Conservation (phyloP, 352 stramenopile species). For the Phytophthora aleatoria region DNA sequence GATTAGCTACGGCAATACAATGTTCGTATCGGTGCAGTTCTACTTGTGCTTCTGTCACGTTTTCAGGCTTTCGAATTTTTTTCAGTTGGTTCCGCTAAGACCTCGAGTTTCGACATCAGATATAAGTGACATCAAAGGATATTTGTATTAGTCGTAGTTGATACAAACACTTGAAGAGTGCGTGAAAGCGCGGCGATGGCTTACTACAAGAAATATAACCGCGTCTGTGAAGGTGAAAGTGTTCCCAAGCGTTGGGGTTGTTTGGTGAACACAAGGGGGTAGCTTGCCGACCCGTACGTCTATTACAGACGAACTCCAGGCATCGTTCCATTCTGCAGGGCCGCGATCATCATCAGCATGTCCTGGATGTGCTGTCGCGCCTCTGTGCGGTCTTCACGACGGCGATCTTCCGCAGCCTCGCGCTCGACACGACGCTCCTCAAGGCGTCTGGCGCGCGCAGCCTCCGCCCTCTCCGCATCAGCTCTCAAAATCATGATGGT, state of each 20-base stretch:
- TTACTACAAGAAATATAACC: too few relatives aligned
- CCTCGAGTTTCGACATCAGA: too few relatives aligned
- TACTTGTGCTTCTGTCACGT: background rate
- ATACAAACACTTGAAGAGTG: too few relatives aligned
- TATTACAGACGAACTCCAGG: background rate
- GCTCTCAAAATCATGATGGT: background rate
- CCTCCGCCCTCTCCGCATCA: background rate
- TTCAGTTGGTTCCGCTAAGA: too few relatives aligned
- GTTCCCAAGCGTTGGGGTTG: too few relatives aligned
- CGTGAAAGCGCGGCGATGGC: too few relatives aligned
- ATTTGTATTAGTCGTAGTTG: too few relatives aligned
- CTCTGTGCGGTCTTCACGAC: background rate
- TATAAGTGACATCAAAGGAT: too few relatives aligned
- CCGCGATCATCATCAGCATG: slow-evolving; percentile 4
- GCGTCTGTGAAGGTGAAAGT: too few relatives aligned
- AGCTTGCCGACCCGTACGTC: too few relatives aligned
- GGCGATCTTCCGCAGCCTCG: background rate
- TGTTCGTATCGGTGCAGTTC: background rate
- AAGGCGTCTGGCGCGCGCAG: background rate
- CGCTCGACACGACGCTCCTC: background rate
- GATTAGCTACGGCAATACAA: too few relatives aligned
- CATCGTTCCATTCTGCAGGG: background rate
- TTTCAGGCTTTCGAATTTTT: background rate
- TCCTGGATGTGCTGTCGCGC: slow-evolving; percentile 2
- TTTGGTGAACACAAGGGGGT: too few relatives aligned